Percentiles rank a stretch among this genome's conserved stretches.
phyloP scores from a whole-genome alignment of 2,329 filamentous ascomycete genomes.

The Paracoccidioides brasiliensis region DNA sequence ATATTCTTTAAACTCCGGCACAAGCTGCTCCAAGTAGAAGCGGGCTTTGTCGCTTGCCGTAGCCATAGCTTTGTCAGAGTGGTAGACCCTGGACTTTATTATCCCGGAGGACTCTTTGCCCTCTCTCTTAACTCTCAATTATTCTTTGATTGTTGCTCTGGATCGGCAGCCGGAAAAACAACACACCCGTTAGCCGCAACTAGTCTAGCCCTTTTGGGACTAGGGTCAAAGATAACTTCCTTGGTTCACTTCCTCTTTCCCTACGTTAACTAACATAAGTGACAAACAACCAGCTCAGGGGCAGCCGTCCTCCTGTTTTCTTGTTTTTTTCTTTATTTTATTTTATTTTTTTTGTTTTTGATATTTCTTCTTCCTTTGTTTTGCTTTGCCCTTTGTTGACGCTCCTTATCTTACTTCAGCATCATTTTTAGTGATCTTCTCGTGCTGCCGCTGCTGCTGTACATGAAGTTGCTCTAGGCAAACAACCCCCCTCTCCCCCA shows the following conservation, averaged over 20 bases:
- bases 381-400: constrained; percentile 5
- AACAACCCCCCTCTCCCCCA: neutral
- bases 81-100: neutral
- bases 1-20: constrained; percentile 84
- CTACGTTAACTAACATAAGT: no score
- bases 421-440: constrained; percentile 15
- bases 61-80: constrained; percentile 45
- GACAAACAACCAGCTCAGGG: neutral
- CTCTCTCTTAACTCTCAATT: no score
- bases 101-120: neutral
- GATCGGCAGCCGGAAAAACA: neutral
- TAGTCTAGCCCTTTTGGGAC: no score
- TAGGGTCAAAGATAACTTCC: no score
- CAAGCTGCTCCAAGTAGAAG: constrained; percentile 83
- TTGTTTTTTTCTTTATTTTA: constrained; percentile 3
- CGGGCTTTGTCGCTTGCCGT: constrained; percentile 85
- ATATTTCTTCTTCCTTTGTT: neutral
- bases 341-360: constrained; percentile 7
- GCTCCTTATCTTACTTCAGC: constrained; percentile 11
- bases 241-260: no score
- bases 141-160: no score
- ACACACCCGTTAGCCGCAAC: no score
- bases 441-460: neutral
- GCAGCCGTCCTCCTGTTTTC: neutral
- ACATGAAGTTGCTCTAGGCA: neutral